Percentiles rank a stretch among this genome's conserved stretches.
These are phyloP conservation scores for Diaporthe batatas DNA, from an alignment of 2,329 filamentous ascomycete species.

Conservation along the genomic window DNA sequence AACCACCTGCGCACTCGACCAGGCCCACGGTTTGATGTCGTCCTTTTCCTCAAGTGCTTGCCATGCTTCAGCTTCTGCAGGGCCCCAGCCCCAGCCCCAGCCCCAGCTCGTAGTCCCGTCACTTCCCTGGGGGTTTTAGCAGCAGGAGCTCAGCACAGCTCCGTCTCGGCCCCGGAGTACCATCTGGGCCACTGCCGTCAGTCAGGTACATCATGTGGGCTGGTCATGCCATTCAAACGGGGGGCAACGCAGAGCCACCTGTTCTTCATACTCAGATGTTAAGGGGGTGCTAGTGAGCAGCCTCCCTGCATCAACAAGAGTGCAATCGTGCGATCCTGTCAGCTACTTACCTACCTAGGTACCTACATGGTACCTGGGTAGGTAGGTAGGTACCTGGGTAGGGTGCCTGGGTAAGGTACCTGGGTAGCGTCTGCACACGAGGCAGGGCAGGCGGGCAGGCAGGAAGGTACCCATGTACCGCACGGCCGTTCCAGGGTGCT, in stretches of 20 bases:
- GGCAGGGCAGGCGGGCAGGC: too few relatives aligned
- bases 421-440: too few relatives aligned
- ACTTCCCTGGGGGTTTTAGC: neutral
- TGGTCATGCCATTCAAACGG: neutral
- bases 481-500: neutral
- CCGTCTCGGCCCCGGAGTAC: conserved; percentile 2
- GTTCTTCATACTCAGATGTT: neutral
- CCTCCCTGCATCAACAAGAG: conserved; percentile 1
- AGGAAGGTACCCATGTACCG: neutral
- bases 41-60: too few relatives aligned
- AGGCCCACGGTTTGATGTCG: too few relatives aligned
- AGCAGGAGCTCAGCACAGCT: conserved; percentile 1
- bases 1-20: too few relatives aligned
- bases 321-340: too few relatives aligned
- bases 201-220: neutral
- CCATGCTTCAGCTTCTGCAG: neutral
- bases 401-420: too few relatives aligned
- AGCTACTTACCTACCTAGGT: too few relatives aligned
- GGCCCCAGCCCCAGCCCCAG: conserved; percentile 11
- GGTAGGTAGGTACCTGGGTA: too few relatives aligned
- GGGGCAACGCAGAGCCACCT: neutral
- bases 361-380: too few relatives aligned
- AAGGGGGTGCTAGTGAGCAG: neutral
- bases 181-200: neutral
- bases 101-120: neutral